These are phyloP conservation scores for Bipolaris oryzae DNA, from an alignment of 2,329 filamentous ascomycete species.

Conservation along the genomic window DNA sequence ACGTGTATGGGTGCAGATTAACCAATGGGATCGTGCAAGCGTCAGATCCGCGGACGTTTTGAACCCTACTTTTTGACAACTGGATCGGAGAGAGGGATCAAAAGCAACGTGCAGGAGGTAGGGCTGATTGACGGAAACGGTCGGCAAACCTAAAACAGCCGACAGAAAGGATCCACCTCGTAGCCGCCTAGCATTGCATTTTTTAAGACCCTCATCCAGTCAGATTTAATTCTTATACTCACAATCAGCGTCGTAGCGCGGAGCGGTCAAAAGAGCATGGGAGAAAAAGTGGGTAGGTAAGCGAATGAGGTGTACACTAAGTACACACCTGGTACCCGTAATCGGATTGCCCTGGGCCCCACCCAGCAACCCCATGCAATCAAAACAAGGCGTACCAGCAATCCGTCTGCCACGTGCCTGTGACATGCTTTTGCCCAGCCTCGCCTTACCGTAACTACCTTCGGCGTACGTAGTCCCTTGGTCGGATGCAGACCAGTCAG, in stretches of 20 bases:
- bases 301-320: neutral
- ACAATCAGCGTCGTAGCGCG: neutral
- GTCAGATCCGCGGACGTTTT: too few species aligned
- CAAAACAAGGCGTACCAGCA: too few species aligned
- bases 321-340: neutral
- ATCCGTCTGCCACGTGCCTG: neutral
- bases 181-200: too few species aligned
- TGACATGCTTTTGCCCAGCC: neutral
- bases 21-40: too few species aligned
- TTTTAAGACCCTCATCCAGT: neutral
- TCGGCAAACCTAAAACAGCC: too few species aligned
- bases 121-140: too few species aligned
- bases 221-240: neutral
- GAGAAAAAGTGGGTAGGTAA: neutral
- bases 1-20: too few species aligned
- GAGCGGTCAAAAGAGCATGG: neutral
- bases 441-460: neutral
- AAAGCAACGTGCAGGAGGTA: too few species aligned
- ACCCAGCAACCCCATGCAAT: neutral
- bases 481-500: neutral
- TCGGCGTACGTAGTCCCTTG: neutral
- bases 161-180: too few species aligned
- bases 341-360: neutral
- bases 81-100: too few species aligned
- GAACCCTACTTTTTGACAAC: too few species aligned